Evolutionary conservation across 441 rosid species (phyloP), one percentile per base, ranked within the genome.

Genomic region (Francoa sonchifolia): DNA sequence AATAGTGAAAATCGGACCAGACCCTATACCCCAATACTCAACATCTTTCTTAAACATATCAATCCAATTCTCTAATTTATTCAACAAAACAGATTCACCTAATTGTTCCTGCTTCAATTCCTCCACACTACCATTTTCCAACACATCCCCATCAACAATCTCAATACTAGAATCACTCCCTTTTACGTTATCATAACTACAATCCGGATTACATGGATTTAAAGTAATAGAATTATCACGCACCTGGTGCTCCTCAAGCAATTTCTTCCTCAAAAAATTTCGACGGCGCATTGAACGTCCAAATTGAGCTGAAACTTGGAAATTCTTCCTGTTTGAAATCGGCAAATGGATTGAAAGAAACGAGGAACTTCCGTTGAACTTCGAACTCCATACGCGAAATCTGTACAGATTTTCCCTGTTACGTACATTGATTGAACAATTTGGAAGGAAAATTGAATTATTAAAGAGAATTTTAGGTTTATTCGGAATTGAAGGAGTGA

Each of bases 11-110:
- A 86, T 63, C 1, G 73, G 81, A 60, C 56, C 61, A 8, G 81
- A 65, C 35, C 92, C 96, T 18, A 77, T 33, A 5, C 96, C 92
- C 96, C 92, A 87, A 42, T 38, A 66, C 35, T 73, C 83, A 47
- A 57, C 26, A 68, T 82, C 96, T 54, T 66, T 67, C 52, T 66
- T 71, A 41, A 52, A 80, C 57, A 65, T 74, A 52, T 59, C 56
- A 52, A 66, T 63, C 97, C 95, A 83, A 11, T 62, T 60, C 68
- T 78, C 80, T 31, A 87, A 65, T 63, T 70, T 75, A 46, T 44
- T 65, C 52, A 70, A 35, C 55, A 76, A 46, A 57, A 34, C 68
- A 26, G 86, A 82, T 20, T 69, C 78, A 35, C 68, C 65, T 26
- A 63, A 19, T 21, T 19, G 54, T 21, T 53, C 48, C 43, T 50